These are phyloP conservation scores for Cystobasidium ongulense DNA, from an alignment of 768 basidiomycete species.

Conservation along the genomic window DNA sequence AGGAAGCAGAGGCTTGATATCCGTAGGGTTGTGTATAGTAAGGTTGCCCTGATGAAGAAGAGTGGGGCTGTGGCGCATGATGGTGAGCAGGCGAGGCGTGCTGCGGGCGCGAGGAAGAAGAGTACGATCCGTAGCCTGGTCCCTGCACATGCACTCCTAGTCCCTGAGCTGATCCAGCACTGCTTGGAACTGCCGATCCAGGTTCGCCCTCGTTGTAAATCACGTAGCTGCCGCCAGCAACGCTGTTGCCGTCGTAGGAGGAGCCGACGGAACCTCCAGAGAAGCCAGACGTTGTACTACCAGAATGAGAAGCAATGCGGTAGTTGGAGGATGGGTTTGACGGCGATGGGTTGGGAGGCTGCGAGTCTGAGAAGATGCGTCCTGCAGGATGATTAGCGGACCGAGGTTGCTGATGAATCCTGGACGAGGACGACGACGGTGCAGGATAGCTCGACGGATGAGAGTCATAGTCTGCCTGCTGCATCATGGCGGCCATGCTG, in stretches of 20 bases:
- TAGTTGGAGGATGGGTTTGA: neutral
- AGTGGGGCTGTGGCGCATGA: neutral
- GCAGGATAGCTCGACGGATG: neutral
- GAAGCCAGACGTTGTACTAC: slow-evolving; percentile 9
- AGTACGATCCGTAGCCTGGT: neutral
- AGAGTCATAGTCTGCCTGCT: neutral
- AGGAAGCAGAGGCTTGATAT: neutral
- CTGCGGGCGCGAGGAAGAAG: neutral
- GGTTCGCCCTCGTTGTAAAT: neutral
- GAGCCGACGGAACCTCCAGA: neutral
- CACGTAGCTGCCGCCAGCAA: neutral
- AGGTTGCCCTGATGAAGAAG: neutral
- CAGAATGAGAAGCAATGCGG: neutral
- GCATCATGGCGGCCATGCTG: neutral
- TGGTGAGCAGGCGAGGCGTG: neutral
- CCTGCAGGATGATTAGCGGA: neutral
- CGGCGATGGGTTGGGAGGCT: neutral
- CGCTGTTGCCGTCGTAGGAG: slow-evolving; percentile 15
- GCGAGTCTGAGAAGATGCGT: neutral
- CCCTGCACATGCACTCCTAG: slow-evolving; percentile 14
- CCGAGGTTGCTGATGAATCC: neutral
- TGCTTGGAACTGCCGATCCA: neutral
- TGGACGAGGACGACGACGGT: neutral
- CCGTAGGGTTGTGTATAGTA: slow-evolving; percentile 3
- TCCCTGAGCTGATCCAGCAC: neutral